Evolutionary conservation across 495 filamentous ascomycete genomes (phyloP), one percentile per base, ranked within the genome.

Genomic region (Penicillium psychrofluorescens): DNA sequence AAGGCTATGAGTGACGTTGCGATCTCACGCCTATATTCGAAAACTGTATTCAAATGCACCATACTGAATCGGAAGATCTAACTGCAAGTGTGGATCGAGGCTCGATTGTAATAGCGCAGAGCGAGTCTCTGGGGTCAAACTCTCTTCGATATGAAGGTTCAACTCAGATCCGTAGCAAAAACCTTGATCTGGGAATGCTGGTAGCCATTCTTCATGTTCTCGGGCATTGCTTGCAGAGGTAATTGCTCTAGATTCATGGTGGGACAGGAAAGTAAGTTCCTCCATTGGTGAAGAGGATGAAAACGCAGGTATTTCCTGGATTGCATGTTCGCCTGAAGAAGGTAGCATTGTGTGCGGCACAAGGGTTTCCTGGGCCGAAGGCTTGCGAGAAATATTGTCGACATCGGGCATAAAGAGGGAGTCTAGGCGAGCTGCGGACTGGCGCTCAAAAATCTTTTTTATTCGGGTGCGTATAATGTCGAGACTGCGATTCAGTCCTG

Each of bases 401-500:
- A 16, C 4, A 8, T 8, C 7, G 15, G 13, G 36, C 28, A 34
- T 45, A 31, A 50, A 50, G 11, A 50, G 34, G 1, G 48, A 45
- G 16, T 44, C 36, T 14, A 50, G 38, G 41, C 46, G 36, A 2
- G 28, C 33, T 7, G 41, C 14, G 0, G 14, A 33, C 31, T 41
- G 43, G 10, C 48, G 22, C 11, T 46, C 43, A 11, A 50, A 43
- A 16, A 50, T 50, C 22, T 34, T 50, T 38, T 46, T 44, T 11
- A 50, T 29, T 12, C 43, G 29, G 13, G 41, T 16, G 9, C 41
- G 40, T 27, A 53, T 44, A 10, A 53, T 53, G 29, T 53, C 49
- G 31, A 53, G 40, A 14, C 49, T 53, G 29, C 45, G 49, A 22
- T 53, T 33, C 39, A 49, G 35, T 6, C 44, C 49, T 6, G 49